Evolutionary conservation across 306 rosid species (phyloP).

Genomic region (Rosa rugosa): DNA sequence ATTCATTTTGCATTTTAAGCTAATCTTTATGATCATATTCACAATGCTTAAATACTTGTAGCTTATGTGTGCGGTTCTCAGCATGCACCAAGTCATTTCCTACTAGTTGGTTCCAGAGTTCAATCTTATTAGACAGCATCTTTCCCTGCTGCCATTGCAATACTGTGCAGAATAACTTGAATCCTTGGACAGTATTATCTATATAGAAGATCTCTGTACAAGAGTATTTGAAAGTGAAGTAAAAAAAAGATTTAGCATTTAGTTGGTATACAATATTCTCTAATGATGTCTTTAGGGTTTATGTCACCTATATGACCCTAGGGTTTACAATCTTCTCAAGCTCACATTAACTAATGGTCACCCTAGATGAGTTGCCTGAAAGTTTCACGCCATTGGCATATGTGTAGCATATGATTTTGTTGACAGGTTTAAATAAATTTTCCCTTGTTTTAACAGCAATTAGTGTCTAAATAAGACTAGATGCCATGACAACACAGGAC

Average conservation of each 20-base stretch:
- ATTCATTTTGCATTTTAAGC: neutral
- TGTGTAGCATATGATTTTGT: neutral
- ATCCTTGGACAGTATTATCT: neutral
- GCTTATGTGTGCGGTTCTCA: neutral
- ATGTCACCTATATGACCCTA: neutral
- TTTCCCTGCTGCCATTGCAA: neutral
- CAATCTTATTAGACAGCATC: neutral
- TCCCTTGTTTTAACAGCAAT: neutral
- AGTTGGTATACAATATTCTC: neutral
- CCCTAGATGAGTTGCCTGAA: neutral
- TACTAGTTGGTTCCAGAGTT: neutral
- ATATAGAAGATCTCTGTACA: neutral
- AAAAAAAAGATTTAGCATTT: neutral
- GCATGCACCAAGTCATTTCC: neutral
- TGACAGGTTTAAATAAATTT: neutral
- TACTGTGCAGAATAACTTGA: neutral
- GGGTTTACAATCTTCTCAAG: neutral
- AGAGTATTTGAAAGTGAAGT: neutral
- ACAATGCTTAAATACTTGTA: neutral
- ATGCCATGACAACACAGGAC: neutral
- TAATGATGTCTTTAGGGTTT: neutral
- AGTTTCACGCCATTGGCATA: neutral
- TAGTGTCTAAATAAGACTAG: neutral
- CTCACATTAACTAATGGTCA: neutral
- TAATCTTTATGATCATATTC: conserved; percentile 5